phyloP scores from a whole-genome alignment of 2,329 filamentous ascomycete genomes.

The Colletotrichum sojae region DNA sequence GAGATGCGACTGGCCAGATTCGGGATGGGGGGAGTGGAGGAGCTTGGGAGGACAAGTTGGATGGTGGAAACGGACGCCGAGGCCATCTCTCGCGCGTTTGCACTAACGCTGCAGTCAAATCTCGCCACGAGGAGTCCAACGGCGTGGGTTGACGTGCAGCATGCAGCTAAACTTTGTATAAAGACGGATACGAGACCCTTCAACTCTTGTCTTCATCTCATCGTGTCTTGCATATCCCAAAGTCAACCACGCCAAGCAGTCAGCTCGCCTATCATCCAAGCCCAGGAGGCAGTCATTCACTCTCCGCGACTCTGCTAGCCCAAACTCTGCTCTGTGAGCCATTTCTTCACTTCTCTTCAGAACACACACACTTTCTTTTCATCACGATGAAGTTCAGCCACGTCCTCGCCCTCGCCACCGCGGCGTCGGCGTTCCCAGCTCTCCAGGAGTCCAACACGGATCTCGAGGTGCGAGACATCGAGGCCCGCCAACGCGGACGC shows the following conservation, averaged over 20 bases:
- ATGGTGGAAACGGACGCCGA: slow-evolving; percentile 25
- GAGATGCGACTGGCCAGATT: slow-evolving; percentile 31
- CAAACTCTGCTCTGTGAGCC: slow-evolving; percentile 18
- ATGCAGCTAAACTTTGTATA: slow-evolving; percentile 30
- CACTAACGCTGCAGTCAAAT: slow-evolving; percentile 15
- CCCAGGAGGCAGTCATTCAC: slow-evolving; percentile 38
- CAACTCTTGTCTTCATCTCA: slow-evolving; percentile 12
- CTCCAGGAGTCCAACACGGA: slow-evolving; percentile 23
- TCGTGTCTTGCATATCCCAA: slow-evolving; percentile 2
- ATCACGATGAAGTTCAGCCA: slow-evolving; percentile 40
- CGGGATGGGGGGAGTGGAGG: background rate
- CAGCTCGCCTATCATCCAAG: slow-evolving; percentile 26
- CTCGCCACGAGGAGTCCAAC: slow-evolving; percentile 17
- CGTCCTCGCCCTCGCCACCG: slow-evolving; percentile 37
- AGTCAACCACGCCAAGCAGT: slow-evolving; percentile 5
- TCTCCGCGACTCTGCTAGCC: slow-evolving; percentile 7
- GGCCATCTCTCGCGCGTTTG: slow-evolving; percentile 1
- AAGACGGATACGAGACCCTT: slow-evolving; percentile 19
- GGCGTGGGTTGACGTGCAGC: slow-evolving; percentile 9
- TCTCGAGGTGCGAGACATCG: slow-evolving; percentile 24
- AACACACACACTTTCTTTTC: background rate
- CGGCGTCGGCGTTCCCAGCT: slow-evolving; percentile 38
- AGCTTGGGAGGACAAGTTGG: slow-evolving; percentile 22
- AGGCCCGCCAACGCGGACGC: slow-evolving; percentile 40
- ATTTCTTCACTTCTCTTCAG: background rate